These are phyloP conservation scores for Acanthamoeba culbertsoni DNA, from an alignment of 208 protist species.

Conservation along the genomic window DNA sequence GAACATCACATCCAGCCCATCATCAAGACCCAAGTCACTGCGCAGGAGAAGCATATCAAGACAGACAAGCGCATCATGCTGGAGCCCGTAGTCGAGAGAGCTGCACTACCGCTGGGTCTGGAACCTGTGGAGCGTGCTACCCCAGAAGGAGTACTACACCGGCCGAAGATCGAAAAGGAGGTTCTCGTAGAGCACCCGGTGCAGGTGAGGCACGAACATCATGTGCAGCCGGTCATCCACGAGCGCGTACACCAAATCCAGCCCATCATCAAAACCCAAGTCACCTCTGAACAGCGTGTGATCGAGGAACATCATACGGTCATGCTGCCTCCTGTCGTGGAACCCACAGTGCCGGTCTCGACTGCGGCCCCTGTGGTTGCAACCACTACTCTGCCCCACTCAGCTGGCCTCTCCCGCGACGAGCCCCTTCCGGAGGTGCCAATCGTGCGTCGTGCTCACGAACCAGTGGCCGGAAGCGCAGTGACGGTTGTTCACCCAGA, in stretches of 20 bases:
- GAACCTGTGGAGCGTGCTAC: background rate
- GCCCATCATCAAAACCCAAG: background rate
- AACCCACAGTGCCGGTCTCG: background rate
- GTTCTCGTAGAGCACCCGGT: background rate
- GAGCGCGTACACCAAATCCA: slow-evolving; percentile 1
- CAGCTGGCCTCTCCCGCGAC: background rate
- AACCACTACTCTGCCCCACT: background rate
- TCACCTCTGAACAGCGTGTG: background rate
- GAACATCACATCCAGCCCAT: slow-evolving; percentile 1
- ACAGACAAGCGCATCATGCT: background rate
- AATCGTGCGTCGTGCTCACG: background rate
- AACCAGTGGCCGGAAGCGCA: background rate
- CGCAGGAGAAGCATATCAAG: background rate
- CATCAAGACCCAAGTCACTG: background rate
- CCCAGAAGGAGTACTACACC: background rate
- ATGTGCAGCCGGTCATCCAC: background rate
- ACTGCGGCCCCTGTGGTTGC: background rate
- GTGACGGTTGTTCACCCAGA: background rate
- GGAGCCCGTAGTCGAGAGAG: background rate
- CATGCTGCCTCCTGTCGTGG: background rate
- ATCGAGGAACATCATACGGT: background rate
- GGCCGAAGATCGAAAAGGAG: background rate
- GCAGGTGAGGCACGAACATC: background rate
- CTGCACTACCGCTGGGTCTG: background rate
- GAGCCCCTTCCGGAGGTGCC: background rate